phyloP scores from a whole-genome alignment of 306 rosid species.

The Alnus rubra region DNA sequence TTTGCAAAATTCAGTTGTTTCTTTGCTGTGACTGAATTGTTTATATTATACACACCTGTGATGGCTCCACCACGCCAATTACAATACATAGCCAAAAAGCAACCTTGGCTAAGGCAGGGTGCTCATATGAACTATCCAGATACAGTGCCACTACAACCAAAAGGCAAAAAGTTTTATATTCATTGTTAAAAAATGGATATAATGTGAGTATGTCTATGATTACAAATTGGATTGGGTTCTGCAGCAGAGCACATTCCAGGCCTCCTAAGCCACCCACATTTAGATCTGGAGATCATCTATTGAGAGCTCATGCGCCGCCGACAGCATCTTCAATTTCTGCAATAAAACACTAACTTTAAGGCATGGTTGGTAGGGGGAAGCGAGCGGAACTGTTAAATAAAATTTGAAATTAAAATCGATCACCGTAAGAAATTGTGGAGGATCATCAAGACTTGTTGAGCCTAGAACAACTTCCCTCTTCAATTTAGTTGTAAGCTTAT shows the following conservation, averaged over 20 bases:
- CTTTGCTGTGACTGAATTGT: not conserved
- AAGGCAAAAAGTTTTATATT: not conserved
- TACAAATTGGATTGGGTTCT: slow-evolving; percentile 29
- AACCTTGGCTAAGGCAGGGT: slow-evolving; percentile 6
- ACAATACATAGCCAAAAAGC: slow-evolving; percentile 23
- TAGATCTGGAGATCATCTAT: slow-evolving; percentile 87
- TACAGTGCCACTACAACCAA: not conserved
- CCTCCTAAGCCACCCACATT: slow-evolving; percentile 14
- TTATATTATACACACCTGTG: slow-evolving; percentile 18
- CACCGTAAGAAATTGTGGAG: slow-evolving; percentile 86
- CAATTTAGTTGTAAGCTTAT: slow-evolving; percentile 80
- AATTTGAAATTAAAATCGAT: slow-evolving; percentile 6
- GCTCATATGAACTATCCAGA: slow-evolving; percentile 16
- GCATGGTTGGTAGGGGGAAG: not conserved
- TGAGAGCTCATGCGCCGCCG: slow-evolving; percentile 60
- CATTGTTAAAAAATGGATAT: slow-evolving; percentile 25
- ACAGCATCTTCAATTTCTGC: slow-evolving; percentile 85
- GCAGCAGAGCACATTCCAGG: slow-evolving; percentile 29
- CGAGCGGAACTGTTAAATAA: not conserved
- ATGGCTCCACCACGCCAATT: slow-evolving; percentile 15
- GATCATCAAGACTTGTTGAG: slow-evolving; percentile 89
- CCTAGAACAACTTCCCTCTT: slow-evolving; percentile 90
- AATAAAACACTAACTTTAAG: slow-evolving; percentile 19
- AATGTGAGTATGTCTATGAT: slow-evolving; percentile 25
- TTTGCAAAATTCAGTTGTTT: not conserved